Conservation (phyloP, 768 basidiomycete species). For the Cyathus striatus region DNA sequence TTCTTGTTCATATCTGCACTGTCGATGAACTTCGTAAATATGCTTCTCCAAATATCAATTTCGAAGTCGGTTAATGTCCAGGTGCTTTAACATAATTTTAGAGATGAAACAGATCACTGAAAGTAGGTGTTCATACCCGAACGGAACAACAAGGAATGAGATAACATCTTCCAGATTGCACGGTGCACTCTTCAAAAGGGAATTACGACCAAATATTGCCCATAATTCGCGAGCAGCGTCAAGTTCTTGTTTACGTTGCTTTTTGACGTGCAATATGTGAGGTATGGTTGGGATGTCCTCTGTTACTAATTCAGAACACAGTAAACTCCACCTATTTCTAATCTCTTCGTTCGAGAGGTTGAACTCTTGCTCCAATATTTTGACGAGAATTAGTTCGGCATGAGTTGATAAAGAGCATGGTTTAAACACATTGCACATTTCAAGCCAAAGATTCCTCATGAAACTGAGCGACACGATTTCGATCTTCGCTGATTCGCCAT, state of each 20-base stretch:
- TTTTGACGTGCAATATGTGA: conserved; percentile 21
- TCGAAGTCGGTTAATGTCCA: conserved; percentile 42
- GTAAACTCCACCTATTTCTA: conserved; percentile 36
- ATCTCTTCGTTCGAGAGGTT: conserved; percentile 32
- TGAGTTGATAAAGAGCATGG: conserved; percentile 30
- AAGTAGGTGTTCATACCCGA: conserved; percentile 33
- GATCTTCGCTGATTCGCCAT: conserved; percentile 10
- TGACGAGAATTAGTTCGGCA: conserved; percentile 41
- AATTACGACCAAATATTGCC: conserved; percentile 32
- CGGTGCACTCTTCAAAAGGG: conserved; percentile 16
- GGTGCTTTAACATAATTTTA: conserved; percentile 21
- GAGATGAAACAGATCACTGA: not conserved
- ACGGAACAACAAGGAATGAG: conserved; percentile 40
- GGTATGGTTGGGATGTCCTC: conserved; percentile 34
- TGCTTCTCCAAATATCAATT: conserved; percentile 32
- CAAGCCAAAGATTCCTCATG: conserved; percentile 44
- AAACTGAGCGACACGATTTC: conserved; percentile 34
- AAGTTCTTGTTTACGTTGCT: conserved; percentile 18
- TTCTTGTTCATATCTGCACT: not conserved
- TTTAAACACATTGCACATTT: conserved; percentile 44
- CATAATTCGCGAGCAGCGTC: conserved; percentile 43
- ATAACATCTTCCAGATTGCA: conserved; percentile 34
- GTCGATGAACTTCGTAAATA: conserved; percentile 19
- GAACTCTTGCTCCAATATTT: conserved; percentile 39
- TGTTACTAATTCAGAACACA: conserved; percentile 45